A percentile compares a stretch with the other conserved stretches of the same genome.
Conservation (phyloP, 495 filamentous ascomycete species). For the Collariella sp. region DNA sequence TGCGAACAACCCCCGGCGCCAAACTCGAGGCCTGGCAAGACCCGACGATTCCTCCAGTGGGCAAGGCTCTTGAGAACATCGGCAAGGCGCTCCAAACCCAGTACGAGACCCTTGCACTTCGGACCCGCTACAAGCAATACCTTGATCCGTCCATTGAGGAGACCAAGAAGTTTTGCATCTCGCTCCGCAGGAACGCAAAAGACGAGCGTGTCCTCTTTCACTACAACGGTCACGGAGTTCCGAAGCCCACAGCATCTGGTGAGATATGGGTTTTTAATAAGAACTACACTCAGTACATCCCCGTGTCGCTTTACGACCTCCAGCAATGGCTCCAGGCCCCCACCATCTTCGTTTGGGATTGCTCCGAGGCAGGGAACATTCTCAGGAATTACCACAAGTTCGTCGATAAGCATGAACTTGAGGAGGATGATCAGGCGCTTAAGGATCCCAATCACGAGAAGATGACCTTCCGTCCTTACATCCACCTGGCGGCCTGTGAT, state of each 20-base stretch:
- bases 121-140: slow-evolving; percentile 93
- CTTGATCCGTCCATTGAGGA: slow-evolving; percentile 94
- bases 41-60: slow-evolving; percentile 66
- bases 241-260: slow-evolving; percentile 86
- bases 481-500: slow-evolving; percentile 87
- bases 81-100: slow-evolving; percentile 91
- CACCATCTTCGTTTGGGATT: slow-evolving; percentile 95
- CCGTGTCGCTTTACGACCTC: slow-evolving; percentile 89
- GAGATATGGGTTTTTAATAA: slow-evolving; percentile 99
- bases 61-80: slow-evolving; percentile 86
- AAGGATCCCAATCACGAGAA: slow-evolving; percentile 66
- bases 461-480: slow-evolving; percentile 57
- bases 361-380: slow-evolving; percentile 91
- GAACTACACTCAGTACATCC: slow-evolving; percentile 98
- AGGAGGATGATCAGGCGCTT: slow-evolving; percentile 62
- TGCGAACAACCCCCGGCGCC: slow-evolving; percentile 86
- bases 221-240: slow-evolving; percentile 98
- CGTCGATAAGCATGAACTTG: slow-evolving; percentile 84
- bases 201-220: slow-evolving; percentile 93
- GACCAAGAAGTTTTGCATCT: slow-evolving; percentile 89
- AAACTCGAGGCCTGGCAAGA: slow-evolving; percentile 97
- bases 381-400: slow-evolving; percentile 89
- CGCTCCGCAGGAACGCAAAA: slow-evolving; percentile 80
- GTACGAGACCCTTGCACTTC: slow-evolving; percentile 87
- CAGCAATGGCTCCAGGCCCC: slow-evolving; percentile 94